Evolutionary conservation across 225 moss, liverwort and hornwort genomes (phyloP).

Genomic region (Marchantia paleacea): DNA sequence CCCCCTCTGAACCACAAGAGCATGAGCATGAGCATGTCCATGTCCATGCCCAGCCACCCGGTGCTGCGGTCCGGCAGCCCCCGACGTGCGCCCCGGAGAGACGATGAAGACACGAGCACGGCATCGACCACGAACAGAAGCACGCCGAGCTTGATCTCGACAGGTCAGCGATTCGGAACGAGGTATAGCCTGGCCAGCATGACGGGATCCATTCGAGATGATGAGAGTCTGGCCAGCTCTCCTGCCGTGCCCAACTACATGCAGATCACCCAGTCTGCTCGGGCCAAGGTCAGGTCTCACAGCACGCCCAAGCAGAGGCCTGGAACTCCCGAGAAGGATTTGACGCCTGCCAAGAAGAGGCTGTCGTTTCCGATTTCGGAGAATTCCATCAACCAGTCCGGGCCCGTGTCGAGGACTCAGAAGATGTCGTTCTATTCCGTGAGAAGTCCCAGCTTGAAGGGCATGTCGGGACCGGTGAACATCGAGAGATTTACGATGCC

Average conservation of each 20-base stretch:
- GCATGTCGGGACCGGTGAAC: conserved; percentile 28
- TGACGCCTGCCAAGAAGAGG: conserved; percentile 70
- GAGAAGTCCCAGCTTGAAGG: conserved; percentile 50
- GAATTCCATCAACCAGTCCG: conserved; percentile 38
- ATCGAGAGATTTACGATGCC: conserved; percentile 44
- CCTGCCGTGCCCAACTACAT: conserved; percentile 94
- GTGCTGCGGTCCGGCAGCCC: conserved; percentile 75
- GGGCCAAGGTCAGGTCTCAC: conserved; percentile 88
- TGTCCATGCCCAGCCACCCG: conserved; percentile 43
- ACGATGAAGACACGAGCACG: conserved; percentile 76
- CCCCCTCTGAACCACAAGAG: conserved; percentile 52
- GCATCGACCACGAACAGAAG: conserved; percentile 74
- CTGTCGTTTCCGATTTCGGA: conserved; percentile 70
- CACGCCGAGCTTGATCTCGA: conserved; percentile 44
- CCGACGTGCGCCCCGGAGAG: conserved; percentile 59
- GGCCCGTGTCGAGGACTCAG: conserved; percentile 41
- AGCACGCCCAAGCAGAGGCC: conserved; percentile 95
- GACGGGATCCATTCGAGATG: conserved; percentile 66
- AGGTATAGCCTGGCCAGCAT: conserved; percentile 64
- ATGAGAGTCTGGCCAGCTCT: conserved; percentile 88
- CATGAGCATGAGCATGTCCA: conserved; percentile 32
- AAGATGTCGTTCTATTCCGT: conserved; percentile 43
- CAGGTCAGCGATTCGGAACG: conserved; percentile 59
- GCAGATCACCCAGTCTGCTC: conserved; percentile 94
- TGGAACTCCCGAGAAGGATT: conserved; percentile 83